A percentile compares a stretch with the other conserved stretches of the same genome.
Conservation (phyloP, 2,329 filamentous ascomycete species). For the Fusarium torulosum region DNA sequence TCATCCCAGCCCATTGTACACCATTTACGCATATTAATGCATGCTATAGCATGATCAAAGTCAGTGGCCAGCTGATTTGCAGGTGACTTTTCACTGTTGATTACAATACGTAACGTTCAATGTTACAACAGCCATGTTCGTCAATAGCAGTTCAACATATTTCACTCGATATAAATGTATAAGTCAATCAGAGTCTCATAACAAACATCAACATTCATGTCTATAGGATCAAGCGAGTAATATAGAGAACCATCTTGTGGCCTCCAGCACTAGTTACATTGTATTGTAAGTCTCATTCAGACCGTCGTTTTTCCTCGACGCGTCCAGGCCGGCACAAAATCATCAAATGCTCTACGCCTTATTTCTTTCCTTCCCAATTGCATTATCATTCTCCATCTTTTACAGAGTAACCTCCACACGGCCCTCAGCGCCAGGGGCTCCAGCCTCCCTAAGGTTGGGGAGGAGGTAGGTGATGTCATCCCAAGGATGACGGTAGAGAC, state of each 20-base stretch:
- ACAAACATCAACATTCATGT: slow-evolving; percentile 47
- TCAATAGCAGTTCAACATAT: neutral
- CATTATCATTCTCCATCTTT: slow-evolving; percentile 48
- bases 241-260: slow-evolving; percentile 50
- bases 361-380: slow-evolving; percentile 44
- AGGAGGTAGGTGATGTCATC: slow-evolving; percentile 97
- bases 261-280: slow-evolving; percentile 54
- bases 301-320: slow-evolving; percentile 48
- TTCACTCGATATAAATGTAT: neutral
- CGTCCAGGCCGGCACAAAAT: slow-evolving; percentile 49
- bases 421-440: slow-evolving; percentile 80
- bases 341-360: slow-evolving; percentile 53
- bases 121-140: neutral
- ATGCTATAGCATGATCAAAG: too few species aligned
- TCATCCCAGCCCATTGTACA: too few species aligned
- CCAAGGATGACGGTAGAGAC: slow-evolving; percentile 99
- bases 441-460: slow-evolving; percentile 79
- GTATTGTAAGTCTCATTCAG: slow-evolving; percentile 56
- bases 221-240: slow-evolving; percentile 53
- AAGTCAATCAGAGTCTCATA: slow-evolving; percentile 20
- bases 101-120: neutral
- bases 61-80: too few species aligned
- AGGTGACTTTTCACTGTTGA: too few species aligned
- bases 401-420: slow-evolving; percentile 90
- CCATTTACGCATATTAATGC: too few species aligned